Percentiles rank a stretch among this genome's conserved stretches.
phyloP scores from a whole-genome alignment of 441 rosid species.

The Jatropha podagrica region DNA sequence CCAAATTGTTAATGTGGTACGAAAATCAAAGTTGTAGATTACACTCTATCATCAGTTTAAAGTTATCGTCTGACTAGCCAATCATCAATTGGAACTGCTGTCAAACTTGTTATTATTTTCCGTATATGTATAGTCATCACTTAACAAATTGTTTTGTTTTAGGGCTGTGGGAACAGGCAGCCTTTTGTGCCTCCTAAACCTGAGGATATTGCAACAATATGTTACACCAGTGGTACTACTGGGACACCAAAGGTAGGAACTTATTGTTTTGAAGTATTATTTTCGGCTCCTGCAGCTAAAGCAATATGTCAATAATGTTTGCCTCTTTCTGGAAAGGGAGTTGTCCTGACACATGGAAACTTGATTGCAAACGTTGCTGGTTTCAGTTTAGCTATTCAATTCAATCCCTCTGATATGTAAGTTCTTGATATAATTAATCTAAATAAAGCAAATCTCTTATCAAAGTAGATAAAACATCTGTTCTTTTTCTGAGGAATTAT shows the following conservation, averaged over 20 bases:
- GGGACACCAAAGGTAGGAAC: slow-evolving; percentile 89
- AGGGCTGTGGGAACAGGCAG: slow-evolving; percentile 83
- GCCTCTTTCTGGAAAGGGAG: slow-evolving; percentile 60
- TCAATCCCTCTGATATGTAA: slow-evolving; percentile 80
- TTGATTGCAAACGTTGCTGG: slow-evolving; percentile 92
- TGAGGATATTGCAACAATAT: slow-evolving; percentile 87
- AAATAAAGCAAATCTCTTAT: slow-evolving; percentile 2
- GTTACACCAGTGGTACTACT: slow-evolving; percentile 99
- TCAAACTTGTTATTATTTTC: slow-evolving; percentile 1
- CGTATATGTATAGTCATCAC: slow-evolving; percentile 17
- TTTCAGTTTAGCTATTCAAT: slow-evolving; percentile 36
- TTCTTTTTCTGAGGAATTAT: slow-evolving; percentile 18
- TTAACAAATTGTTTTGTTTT: slow-evolving; percentile 37
- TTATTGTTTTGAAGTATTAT: slow-evolving; percentile 15
- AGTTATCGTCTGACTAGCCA: slow-evolving; percentile 2
- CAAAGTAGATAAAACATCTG: slow-evolving; percentile 17
- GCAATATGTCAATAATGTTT: slow-evolving; percentile 22
- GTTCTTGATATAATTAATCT: slow-evolving; percentile 30
- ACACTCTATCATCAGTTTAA: not conserved
- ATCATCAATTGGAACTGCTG: not conserved
- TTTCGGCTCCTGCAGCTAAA: slow-evolving; percentile 13
- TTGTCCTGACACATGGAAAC: slow-evolving; percentile 80
- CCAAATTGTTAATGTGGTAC: not conserved
- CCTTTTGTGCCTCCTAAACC: slow-evolving; percentile 79
- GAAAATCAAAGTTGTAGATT: not conserved